Conservation (phyloP, 2,329 filamentous ascomycete species). For the Epichloe bromicola region DNA sequence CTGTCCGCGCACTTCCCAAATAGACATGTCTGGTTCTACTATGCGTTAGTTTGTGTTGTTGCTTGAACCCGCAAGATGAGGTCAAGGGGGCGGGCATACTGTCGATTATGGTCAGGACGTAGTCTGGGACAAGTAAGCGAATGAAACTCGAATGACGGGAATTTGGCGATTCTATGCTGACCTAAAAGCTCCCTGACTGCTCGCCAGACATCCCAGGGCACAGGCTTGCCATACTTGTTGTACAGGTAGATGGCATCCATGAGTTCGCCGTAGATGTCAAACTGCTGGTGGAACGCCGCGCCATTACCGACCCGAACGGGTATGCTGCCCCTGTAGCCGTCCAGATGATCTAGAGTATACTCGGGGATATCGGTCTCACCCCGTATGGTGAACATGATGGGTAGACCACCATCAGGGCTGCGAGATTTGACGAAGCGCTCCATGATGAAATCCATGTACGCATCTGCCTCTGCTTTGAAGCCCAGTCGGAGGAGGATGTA, state of each 20-base stretch:
- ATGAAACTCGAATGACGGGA: too few species aligned
- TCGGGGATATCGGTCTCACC: conserved; percentile 66
- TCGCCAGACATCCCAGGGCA: conserved; percentile 66
- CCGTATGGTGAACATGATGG: conserved; percentile 72
- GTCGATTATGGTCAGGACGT: conserved; percentile 54
- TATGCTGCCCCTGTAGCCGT: conserved; percentile 57
- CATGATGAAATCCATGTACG: conserved; percentile 68
- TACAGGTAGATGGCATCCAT: conserved; percentile 68
- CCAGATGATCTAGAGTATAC: conserved; percentile 52
- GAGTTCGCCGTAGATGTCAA: conserved; percentile 69
- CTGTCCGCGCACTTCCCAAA: conserved; percentile 67
- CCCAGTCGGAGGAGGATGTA: conserved; percentile 67
- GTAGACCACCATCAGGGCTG: conserved; percentile 47
- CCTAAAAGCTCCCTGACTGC: conserved; percentile 53
- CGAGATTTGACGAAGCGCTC: conserved; percentile 52
- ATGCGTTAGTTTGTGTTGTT: not conserved
- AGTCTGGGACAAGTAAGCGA: conserved; percentile 32
- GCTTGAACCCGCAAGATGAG: not conserved
- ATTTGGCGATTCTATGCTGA: conserved; percentile 11
- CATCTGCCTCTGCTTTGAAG: conserved; percentile 62
- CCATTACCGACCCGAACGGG: conserved; percentile 69
- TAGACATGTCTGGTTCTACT: conserved; percentile 61
- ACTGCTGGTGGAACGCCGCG: conserved; percentile 62
- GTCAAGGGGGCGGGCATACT: conserved; percentile 21
- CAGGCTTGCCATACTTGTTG: conserved; percentile 67